Base-by-base conservation (phyloP, 2,329 filamentous ascomycete species). In the Colletotrichum theobromicola region DNA sequence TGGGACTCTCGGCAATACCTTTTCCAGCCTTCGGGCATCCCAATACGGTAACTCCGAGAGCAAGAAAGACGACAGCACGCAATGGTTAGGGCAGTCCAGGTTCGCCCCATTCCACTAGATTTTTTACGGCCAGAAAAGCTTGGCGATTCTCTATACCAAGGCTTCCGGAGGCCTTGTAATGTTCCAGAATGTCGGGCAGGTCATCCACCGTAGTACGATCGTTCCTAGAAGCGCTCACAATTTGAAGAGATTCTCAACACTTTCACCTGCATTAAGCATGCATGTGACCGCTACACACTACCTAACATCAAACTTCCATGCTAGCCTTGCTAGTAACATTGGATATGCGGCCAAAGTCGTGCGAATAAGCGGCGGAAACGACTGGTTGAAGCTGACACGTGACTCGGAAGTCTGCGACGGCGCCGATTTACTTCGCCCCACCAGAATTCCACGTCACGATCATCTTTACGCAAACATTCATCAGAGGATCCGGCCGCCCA, bases 401-500 rank as follows among this genome's bases (percentile, higher is more conserved):
- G 42, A 50, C n/a, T 50, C 10, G n/a, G 10, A 50, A n/a, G n/a
- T 50, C n/a, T 50, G 42, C 0, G 42, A 50, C 42, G 42, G 4
- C 42, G 42, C 42, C 42, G n/a, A 50, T n/a, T 50, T 50, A 50
- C 42, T 50, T 21, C 42, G 42, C 42, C 42, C 42, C 42, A n/a
- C 42, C 42, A n/a, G 21, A 50, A 21, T 50, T 50, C 42, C 42
- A 50, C 42, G 42, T 50, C 42, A 50, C n/a, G 42, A 50, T 50
- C 42, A n/a, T 13, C n/a, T 50, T 50, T 13, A 21, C n/a, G n/a
- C 42, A 50, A 46, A 50, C 42, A 50, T 21, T 18, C n/a, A 50
- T 21, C 3, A 0, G 1, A 21, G n/a, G 4, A 2, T 21, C n/a
- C 42, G n/a, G 42, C 4, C n/a, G n/a, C 5, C n/a, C 0, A 21